phyloP scores from a whole-genome alignment of 768 basidiomycete species.

The Rhizopogon vesiculosus region DNA sequence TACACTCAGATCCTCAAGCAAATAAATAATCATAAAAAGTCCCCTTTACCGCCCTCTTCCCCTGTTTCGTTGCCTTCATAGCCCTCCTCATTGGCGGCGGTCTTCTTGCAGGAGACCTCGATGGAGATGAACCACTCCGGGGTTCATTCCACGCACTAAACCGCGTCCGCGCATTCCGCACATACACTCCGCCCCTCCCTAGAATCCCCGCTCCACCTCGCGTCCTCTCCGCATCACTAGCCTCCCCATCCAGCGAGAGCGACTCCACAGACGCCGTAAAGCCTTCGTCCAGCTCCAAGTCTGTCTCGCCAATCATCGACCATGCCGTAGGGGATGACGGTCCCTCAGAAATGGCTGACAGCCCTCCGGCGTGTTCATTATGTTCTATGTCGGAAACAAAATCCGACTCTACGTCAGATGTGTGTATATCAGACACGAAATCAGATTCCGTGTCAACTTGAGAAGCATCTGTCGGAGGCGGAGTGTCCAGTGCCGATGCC shows the following conservation, averaged over 20 bases:
- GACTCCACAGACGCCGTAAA: slow-evolving; percentile 31
- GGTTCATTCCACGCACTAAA: slow-evolving; percentile 26
- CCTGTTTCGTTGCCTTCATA: slow-evolving; percentile 2
- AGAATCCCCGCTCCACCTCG: background rate
- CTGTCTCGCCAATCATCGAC: slow-evolving; percentile 31
- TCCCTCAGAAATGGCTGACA: slow-evolving; percentile 23
- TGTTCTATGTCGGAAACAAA: slow-evolving; percentile 22
- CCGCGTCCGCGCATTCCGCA: slow-evolving; percentile 21
- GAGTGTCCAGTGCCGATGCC: slow-evolving; percentile 52
- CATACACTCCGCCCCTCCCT: slow-evolving; percentile 10
- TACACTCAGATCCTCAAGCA: slow-evolving; percentile 17
- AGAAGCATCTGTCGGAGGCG: slow-evolving; percentile 66
- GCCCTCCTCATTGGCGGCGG: slow-evolving; percentile 14
- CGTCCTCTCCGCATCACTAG: slow-evolving; percentile 7
- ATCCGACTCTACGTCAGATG: slow-evolving; percentile 40
- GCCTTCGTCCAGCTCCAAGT: slow-evolving; percentile 25
- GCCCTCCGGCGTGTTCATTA: slow-evolving; percentile 8
- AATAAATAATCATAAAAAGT: slow-evolving; percentile 45
- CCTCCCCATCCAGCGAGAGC: slow-evolving; percentile 26
- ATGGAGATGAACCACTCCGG: slow-evolving; percentile 49
- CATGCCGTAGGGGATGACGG: slow-evolving; percentile 29
- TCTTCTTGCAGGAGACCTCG: slow-evolving; percentile 47
- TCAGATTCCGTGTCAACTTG: slow-evolving; percentile 47
- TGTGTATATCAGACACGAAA: slow-evolving; percentile 46
- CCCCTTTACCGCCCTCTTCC: slow-evolving; percentile 13